Evolutionary conservation across 2,329 filamentous ascomycete species (phyloP), one percentile per base, ranked within the genome.

Genomic region (Pestalotiopsis sp.): DNA sequence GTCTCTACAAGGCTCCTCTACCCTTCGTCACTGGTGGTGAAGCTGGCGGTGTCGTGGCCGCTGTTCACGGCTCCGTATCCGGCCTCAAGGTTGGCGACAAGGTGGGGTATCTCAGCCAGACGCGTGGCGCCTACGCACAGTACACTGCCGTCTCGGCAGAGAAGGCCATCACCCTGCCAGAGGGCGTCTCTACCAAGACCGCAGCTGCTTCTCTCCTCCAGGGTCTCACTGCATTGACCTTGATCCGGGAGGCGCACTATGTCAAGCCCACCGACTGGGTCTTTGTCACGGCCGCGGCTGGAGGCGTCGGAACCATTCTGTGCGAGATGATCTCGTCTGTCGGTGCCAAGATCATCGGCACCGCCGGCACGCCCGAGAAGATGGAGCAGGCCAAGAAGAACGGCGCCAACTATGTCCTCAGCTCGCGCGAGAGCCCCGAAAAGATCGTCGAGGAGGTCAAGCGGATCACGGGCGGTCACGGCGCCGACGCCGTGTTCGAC

Each of bases 211-310:
- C 88, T 0, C 81, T 93, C n/a, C 83, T 97, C 11, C 95, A 97
- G 78, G 94, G 93, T 1, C 83, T 97, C 49, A 97, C 94, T 2
- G 93, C 94, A 0, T 84, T 96, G 73, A 93, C 93, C 0, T 85
- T 97, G 38, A 88, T 94, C 69, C 88, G 91, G 68, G 94, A 97
- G 78, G 88, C 92, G 3, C 91, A 90, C 12, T 88, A 92, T 69
- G 93, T 95, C 6, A 84, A 93, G 77, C 85, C 88, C 72, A 93
- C 91, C 1, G 93, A 97, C 73, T 96, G 92, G 90, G 86, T 94
- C 0, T 87, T 97, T 2, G 89, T 97, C 17, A 93, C 96, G 74
- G 94, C 94, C 0, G 94, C 94, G 0, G 94, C 94, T 0, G 94
- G 94, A 17, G 94, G 94, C 17, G 93, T 94, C 0, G 93, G 93